phyloP scores from a whole-genome alignment of 2,329 filamentous ascomycete genomes.

The Hypoxylon sp. region DNA sequence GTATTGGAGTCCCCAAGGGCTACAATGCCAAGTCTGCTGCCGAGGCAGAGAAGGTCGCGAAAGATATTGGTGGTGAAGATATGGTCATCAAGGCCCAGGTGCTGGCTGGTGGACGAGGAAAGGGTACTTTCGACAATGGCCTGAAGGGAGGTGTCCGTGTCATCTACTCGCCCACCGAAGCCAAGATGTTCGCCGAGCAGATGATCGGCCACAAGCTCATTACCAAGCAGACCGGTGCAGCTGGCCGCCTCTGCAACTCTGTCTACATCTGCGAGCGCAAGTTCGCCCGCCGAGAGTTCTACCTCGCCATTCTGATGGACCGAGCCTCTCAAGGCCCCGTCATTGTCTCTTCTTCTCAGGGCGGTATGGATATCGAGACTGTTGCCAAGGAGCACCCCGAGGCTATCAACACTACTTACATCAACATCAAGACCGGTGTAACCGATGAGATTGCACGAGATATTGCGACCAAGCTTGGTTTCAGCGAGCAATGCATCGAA shows the following conservation, averaged over 20 bases:
- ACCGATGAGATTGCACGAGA: constrained; percentile 93
- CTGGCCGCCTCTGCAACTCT: constrained; percentile 92
- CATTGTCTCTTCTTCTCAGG: constrained; percentile 97
- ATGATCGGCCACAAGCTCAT: constrained; percentile 99
- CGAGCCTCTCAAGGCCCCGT: constrained; percentile 89
- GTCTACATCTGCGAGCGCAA: constrained; percentile 99
- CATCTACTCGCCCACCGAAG: constrained; percentile 97
- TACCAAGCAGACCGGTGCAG: constrained; percentile 98
- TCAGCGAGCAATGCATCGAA: constrained; percentile 97
- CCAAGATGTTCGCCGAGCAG: constrained; percentile 97
- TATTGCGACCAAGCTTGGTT: constrained; percentile 92
- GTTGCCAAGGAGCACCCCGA: constrained; percentile 98
- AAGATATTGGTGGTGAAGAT: constrained; percentile 91
- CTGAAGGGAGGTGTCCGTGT: constrained; percentile 98
- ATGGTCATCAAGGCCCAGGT: constrained; percentile 99
- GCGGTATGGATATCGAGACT: constrained; percentile 98
- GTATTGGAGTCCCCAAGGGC: constrained; percentile 91
- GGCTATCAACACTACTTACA: constrained; percentile 92
- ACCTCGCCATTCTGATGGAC: constrained; percentile 99
- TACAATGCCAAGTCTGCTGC: constrained; percentile 83
- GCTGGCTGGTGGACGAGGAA: constrained; percentile 95
- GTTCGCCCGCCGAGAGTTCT: constrained; percentile 98
- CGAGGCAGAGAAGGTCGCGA: constrained; percentile 93
- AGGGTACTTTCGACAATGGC: constrained; percentile 97
- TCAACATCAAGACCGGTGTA: constrained; percentile 94